These are phyloP conservation scores for Colletotrichum cordylinicola DNA, from an alignment of 2,329 filamentous ascomycete species.

Conservation along the genomic window DNA sequence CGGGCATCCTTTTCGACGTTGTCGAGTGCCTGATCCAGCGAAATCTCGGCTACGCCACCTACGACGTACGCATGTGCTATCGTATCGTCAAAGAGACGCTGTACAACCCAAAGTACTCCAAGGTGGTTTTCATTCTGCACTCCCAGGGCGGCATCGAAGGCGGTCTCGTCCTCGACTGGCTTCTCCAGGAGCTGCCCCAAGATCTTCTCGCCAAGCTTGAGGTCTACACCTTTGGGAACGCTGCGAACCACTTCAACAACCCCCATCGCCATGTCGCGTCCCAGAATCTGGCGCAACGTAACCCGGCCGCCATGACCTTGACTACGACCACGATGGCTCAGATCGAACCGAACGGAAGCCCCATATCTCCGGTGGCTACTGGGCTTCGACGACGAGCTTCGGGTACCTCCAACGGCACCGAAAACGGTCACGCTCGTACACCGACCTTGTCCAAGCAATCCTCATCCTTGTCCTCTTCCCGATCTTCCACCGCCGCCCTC, in stretches of 20 bases:
- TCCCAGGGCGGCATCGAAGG: slow-evolving; percentile 81
- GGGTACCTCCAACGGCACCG: background rate
- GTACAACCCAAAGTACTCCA: slow-evolving; percentile 66
- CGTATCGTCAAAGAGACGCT: slow-evolving; percentile 67
- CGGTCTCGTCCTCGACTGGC: slow-evolving; percentile 76
- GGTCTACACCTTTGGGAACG: slow-evolving; percentile 80
- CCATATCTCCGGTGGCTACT: slow-evolving; percentile 8
- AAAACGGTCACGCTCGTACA: background rate
- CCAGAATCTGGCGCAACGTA: slow-evolving; percentile 49
- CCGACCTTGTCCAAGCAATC: slow-evolving; percentile 26
- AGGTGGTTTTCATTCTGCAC: slow-evolving; percentile 77
- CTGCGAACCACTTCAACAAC: slow-evolving; percentile 84
- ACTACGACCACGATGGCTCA: slow-evolving; percentile 13
- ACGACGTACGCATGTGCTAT: slow-evolving; percentile 70
- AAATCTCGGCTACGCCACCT: slow-evolving; percentile 74
- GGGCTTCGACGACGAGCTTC: background rate
- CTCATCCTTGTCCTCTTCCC: slow-evolving; percentile 36
- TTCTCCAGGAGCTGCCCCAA: slow-evolving; percentile 74
- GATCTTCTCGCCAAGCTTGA: slow-evolving; percentile 73
- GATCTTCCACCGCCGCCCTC: slow-evolving; percentile 42
- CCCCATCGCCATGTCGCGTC: slow-evolving; percentile 43
- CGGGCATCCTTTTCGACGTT: slow-evolving; percentile 77
- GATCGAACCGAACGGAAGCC: background rate
- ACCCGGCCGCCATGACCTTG: slow-evolving; percentile 26
- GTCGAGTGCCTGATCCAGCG: slow-evolving; percentile 81